Evolutionary conservation across 2,329 filamentous ascomycete genomes (phyloP), one percentile per base, ranked within the genome.

Genomic region (Dendryphion nanum): DNA sequence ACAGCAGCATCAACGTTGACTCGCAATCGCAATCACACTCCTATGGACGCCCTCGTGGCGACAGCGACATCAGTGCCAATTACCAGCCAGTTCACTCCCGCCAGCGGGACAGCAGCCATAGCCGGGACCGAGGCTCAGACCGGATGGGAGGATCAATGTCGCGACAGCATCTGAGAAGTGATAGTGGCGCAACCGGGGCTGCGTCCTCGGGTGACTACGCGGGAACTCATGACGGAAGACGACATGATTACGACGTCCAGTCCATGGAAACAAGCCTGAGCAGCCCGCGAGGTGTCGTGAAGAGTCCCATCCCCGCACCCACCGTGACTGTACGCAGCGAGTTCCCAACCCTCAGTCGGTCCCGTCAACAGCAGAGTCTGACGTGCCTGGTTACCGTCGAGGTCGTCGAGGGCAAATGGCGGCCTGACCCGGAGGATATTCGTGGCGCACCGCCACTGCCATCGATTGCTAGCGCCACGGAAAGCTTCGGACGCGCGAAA

Each of bases 301-400:
- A 85, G 54, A 95, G 95, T 52, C 89, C 89, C 0, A 96, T 97
- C 41, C 90, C 93, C 1, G 74, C 89, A 5, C 93, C 93, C 1
- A 86, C 81, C 0, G 89, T 98, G n/a, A 95, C 88, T 1, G 86
- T 98, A 33, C 86, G 91, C 42, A 97, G 91, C 61, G 93, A 98
- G 67, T 98, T 96, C 59, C 93, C 93, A 1, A 97, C 93, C 1
- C 79, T 98, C 56, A 96, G 78, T 65, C 80, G 89, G 48, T 96
- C 90, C 15, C 85, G 90, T 35, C 89, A 95, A 61, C 93, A 96
- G 64, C 93, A 98, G 64, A 93, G 88, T 8, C 74, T 98, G 47
- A 97, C 93, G 1, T 98, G 93, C 57, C 73, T 98, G 38, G 79
- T 98, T 35, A 97, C 93, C 0, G 82, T 98, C 32, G 93, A 98